phyloP scores from a whole-genome alignment of 768 basidiomycete species.

The Trametes cubensis region DNA sequence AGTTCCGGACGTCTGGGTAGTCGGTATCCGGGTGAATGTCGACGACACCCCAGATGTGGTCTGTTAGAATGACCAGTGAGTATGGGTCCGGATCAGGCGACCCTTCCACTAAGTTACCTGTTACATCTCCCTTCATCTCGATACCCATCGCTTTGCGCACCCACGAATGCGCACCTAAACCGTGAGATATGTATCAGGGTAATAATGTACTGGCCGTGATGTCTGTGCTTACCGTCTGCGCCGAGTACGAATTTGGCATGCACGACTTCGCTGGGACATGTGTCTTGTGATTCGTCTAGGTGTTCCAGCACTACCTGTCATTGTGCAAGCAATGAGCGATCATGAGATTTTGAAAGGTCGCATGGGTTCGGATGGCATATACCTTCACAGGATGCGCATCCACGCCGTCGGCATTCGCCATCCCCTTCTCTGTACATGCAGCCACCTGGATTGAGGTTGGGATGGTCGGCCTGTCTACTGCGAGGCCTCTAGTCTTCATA shows the following conservation, averaged over 20 bases:
- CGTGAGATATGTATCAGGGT: background rate
- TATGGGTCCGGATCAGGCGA: no score
- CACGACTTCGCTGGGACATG: slow-evolving; percentile 53
- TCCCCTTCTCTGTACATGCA: no score
- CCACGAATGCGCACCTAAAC: slow-evolving; percentile 78
- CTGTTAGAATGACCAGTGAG: slow-evolving; percentile 31
- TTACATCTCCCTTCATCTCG: slow-evolving; percentile 77
- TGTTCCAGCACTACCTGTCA: slow-evolving; percentile 51
- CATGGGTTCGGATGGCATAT: background rate
- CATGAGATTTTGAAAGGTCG: background rate
- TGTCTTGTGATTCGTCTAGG: slow-evolving; percentile 37
- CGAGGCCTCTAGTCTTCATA: slow-evolving; percentile 48
- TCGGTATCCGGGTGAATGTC: slow-evolving; percentile 56
- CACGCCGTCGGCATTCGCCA: slow-evolving; percentile 36
- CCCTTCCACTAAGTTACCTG: slow-evolving; percentile 36
- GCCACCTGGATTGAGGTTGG: slow-evolving; percentile 40
- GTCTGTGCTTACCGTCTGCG: slow-evolving; percentile 57
- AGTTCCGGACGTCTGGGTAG: slow-evolving; percentile 57
- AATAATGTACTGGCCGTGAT: no score
- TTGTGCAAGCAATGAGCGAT: slow-evolving; percentile 19
- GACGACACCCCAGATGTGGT: slow-evolving; percentile 84
- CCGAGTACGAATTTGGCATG: slow-evolving; percentile 77
- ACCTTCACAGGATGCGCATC: slow-evolving; percentile 40
- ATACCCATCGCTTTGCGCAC: slow-evolving; percentile 70
- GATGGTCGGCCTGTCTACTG: slow-evolving; percentile 53